phyloP scores from a whole-genome alignment of 2,329 filamentous ascomycete species.

The Penicillium polonicum region DNA sequence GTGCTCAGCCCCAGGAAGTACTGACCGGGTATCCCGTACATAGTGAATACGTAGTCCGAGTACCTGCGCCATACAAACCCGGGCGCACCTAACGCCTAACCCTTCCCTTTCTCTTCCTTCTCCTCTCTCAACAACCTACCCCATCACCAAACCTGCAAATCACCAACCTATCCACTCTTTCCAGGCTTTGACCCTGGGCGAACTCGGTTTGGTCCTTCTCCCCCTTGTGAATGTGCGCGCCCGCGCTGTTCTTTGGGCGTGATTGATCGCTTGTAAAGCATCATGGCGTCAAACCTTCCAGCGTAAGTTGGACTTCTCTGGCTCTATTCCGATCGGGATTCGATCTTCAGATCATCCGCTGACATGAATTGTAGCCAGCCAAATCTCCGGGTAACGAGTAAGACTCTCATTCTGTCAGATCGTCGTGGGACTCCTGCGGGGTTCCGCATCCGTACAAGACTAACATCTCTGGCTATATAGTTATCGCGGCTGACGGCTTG shows the following conservation, averaged over 20 bases:
- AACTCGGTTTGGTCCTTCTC: slow-evolving; percentile 12
- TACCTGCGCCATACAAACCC: slow-evolving; percentile 22
- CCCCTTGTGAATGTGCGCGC: slow-evolving; percentile 37
- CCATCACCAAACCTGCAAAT: slow-evolving; percentile 18
- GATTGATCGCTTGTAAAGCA: slow-evolving; percentile 37
- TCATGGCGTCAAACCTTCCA: slow-evolving; percentile 61
- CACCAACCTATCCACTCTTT: slow-evolving; percentile 10
- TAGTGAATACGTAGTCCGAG: slow-evolving; percentile 19
- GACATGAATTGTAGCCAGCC: slow-evolving; percentile 58
- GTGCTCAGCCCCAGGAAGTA: slow-evolving; percentile 25
- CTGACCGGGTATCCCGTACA: slow-evolving; percentile 14
- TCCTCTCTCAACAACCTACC: slow-evolving; percentile 16
- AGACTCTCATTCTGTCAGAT: slow-evolving; percentile 25
- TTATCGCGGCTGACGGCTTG: slow-evolving; percentile 96
- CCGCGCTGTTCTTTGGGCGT: slow-evolving; percentile 35
- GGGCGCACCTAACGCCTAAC: slow-evolving; percentile 18
- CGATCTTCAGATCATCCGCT: slow-evolving; percentile 11
- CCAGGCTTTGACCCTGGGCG: slow-evolving; percentile 15
- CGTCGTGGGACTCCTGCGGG: slow-evolving; percentile 23
- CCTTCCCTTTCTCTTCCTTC: slow-evolving; percentile 20
- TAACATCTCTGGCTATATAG: slow-evolving; percentile 51
- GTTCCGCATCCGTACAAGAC: slow-evolving; percentile 16
- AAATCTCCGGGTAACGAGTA: slow-evolving; percentile 93
- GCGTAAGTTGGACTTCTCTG: slow-evolving; percentile 52
- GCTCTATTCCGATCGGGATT: slow-evolving; percentile 2